Percentiles rank a stretch among this genome's conserved stretches.
Conservation (phyloP, 2,329 filamentous ascomycete genomes). For the Tricladium varicosporioides region DNA sequence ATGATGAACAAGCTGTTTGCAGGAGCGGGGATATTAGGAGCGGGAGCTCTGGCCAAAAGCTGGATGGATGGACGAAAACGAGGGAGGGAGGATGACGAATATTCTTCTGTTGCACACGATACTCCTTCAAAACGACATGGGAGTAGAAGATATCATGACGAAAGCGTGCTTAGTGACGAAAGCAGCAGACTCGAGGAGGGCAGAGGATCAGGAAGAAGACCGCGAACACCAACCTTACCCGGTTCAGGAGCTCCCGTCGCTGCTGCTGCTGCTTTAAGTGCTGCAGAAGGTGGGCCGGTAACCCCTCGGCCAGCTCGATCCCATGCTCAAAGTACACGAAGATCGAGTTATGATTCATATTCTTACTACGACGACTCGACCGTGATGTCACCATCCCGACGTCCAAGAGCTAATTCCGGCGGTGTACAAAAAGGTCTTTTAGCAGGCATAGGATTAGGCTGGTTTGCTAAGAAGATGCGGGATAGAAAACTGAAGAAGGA, state of each 20-base stretch:
- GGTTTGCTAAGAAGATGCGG: constrained; percentile 64
- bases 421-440: constrained; percentile 45
- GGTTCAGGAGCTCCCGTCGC: constrained; percentile 43
- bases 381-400: constrained; percentile 53
- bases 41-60: constrained; percentile 58
- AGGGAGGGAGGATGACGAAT: constrained; percentile 48
- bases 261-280: constrained; percentile 47
- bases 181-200: constrained; percentile 28
- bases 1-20: constrained; percentile 59
- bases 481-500: constrained; percentile 47
- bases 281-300: constrained; percentile 40
- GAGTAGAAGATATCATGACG: constrained; percentile 32
- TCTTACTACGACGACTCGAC: neutral
- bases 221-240: constrained; percentile 43
- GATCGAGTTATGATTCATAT: constrained; percentile 47
- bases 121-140: constrained; percentile 50
- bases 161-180: constrained; percentile 48
- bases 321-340: constrained; percentile 44
- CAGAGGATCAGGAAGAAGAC: constrained; percentile 37
- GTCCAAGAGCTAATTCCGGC: constrained; percentile 44
- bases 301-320: constrained; percentile 41
- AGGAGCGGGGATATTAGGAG: constrained; percentile 60
- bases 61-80: constrained; percentile 53
- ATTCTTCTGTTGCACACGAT: constrained; percentile 61
- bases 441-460: constrained; percentile 64